Evolutionary conservation across 768 basidiomycete species (phyloP), one percentile per base, ranked within the genome.

Genomic region (Chiua virens): DNA sequence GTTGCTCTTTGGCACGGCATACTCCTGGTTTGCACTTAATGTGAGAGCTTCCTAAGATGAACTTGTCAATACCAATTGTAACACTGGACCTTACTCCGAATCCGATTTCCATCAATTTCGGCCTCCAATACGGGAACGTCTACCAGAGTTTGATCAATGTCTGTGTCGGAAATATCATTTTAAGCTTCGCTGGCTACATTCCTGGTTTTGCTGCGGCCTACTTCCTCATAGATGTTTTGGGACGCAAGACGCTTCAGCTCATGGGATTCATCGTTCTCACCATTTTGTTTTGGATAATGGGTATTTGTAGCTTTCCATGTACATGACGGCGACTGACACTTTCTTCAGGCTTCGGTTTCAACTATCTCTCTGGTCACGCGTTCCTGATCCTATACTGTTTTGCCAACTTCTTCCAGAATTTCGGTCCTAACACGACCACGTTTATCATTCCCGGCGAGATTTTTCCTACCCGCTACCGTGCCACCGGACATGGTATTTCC

Each of bases 1-100:
- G n/a, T n/a, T n/a, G n/a, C n/a, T n/a, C n/a, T n/a, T n/a, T 45
- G 91, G 88, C 7, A 77, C 82, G 4, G 66, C 88, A 0, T 93
- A 85, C 66, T 87, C 85, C 3, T 93, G 92, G 92, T 92, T 93
- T 58, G 90, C 89, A 5, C 79, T 92, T 13, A 89, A 89, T 53
- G 84, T 84, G 38, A 45, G 85, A 85, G 86, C 58, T 71, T 70
- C 3, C 20, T 5, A 4, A 14, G 30, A n/a, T 38, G n/a, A 37
- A 5, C 38, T 30, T 22, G 7, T 28, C 9, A n/a, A 13, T 35
- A 20, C 11, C 14, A n/a, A n/a, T n/a, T n/a, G n/a, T n/a, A n/a
- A n/a, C n/a, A n/a, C n/a, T n/a, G n/a, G n/a, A n/a, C n/a, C n/a
- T n/a, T n/a, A n/a, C n/a, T n/a, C n/a, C n/a, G n/a, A n/a, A n/a